Conservation (phyloP, 2,329 filamentous ascomycete species). For the Camillea tinctor region DNA sequence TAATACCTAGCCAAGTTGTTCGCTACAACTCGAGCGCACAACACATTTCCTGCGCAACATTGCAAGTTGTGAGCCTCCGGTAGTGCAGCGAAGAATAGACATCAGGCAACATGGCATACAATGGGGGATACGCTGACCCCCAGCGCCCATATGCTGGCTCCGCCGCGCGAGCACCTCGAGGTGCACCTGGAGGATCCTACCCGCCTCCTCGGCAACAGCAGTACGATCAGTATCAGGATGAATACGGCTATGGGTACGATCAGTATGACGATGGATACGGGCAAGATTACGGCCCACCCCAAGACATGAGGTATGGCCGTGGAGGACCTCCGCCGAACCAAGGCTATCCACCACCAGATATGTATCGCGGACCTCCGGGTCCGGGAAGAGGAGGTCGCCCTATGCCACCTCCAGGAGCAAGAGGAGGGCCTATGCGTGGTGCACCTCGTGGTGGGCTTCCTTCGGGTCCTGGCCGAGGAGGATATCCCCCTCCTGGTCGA, state of each 20-base stretch:
- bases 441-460: constrained; percentile 30
- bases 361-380: constrained; percentile 41
- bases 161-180: constrained; percentile 38
- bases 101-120: constrained; percentile 47
- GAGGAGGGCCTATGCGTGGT: constrained; percentile 46
- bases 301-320: constrained; percentile 47
- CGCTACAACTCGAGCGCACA: constrained; percentile 5
- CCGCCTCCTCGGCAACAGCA: constrained; percentile 30
- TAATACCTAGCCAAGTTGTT: constrained; percentile 3
- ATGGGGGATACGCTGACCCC: constrained; percentile 43
- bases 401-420: constrained; percentile 40
- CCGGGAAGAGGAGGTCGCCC: constrained; percentile 41
- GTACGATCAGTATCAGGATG: constrained; percentile 47
- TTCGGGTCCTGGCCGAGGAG: constrained; percentile 28
- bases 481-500: constrained; percentile 29
- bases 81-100: not conserved
- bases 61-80: not conserved
- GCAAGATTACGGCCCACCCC: constrained; percentile 41
- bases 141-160: constrained; percentile 50
- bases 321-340: constrained; percentile 38
- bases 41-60: not conserved
- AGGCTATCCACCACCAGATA: constrained; percentile 43
- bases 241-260: constrained; percentile 46
- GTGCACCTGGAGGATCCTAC: constrained; percentile 25
- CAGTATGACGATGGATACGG: constrained; percentile 42